Evolutionary conservation across 805 yeast genomes (phyloP).

Genomic region (Starmerella kuoi): DNA sequence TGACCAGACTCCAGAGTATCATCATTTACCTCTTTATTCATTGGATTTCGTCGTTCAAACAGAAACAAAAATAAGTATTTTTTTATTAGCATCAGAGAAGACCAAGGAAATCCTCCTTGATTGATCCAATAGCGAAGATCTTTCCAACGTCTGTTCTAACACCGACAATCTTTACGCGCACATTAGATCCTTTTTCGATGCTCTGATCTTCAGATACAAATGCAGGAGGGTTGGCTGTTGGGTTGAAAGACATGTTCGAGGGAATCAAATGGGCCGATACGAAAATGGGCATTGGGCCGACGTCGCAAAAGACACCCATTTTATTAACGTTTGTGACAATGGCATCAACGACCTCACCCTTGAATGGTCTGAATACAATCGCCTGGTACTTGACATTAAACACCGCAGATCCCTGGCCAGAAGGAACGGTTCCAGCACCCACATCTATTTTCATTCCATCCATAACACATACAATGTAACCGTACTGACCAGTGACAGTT

Average conservation of each 20-base stretch:
- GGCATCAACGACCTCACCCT: constrained; percentile 97
- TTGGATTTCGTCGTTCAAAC: too few relatives aligned
- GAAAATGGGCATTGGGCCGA: constrained; percentile 90
- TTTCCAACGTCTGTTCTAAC: constrained; percentile 95
- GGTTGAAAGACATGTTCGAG: constrained; percentile 82
- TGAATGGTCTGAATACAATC: constrained; percentile 95
- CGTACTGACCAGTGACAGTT: constrained; percentile 97
- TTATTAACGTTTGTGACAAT: constrained; percentile 84
- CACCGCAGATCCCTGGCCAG: constrained; percentile 88
- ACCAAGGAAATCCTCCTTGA: constrained; percentile 94
- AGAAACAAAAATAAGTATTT: too few relatives aligned
- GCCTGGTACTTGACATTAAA: constrained; percentile 94
- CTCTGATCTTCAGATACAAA: constrained; percentile 90
- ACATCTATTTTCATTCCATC: constrained; percentile 92
- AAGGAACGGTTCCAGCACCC: constrained; percentile 84
- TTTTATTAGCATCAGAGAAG: too few relatives aligned
- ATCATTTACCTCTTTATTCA: too few relatives aligned
- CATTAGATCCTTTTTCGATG: constrained; percentile 85
- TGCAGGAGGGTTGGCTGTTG: constrained; percentile 97
- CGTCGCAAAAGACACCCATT: constrained; percentile 97
- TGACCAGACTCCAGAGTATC: too few relatives aligned
- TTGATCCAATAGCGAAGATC: constrained; percentile 93
- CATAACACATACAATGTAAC: constrained; percentile 89
- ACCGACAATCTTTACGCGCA: constrained; percentile 91
- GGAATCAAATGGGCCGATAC: constrained; percentile 93